These are phyloP conservation scores for Fistulinella cinereoalba DNA, from an alignment of 1,284 basidiomycete genomes.

Conservation along the genomic window DNA sequence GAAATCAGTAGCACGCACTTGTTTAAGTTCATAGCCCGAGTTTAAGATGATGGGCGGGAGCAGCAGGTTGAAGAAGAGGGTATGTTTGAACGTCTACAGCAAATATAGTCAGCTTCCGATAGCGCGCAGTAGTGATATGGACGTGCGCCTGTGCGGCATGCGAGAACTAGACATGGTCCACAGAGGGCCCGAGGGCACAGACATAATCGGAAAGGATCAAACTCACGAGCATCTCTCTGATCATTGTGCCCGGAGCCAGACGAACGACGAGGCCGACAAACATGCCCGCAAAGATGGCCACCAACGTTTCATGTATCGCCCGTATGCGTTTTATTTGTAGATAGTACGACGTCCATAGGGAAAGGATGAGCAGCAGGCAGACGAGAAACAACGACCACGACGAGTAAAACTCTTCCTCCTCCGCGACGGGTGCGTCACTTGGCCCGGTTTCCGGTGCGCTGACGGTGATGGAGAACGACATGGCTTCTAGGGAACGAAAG, in stretches of 20 bases:
- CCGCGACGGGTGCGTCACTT: conserved; percentile 42
- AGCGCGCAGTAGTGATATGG: too few relatives aligned
- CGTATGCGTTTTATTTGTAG: conserved; percentile 96
- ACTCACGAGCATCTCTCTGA: conserved; percentile 95
- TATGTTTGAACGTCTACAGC: conserved; percentile 88
- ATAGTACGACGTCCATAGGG: conserved; percentile 96
- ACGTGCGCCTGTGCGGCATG: too few relatives aligned
- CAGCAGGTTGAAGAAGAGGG: conserved; percentile 96
- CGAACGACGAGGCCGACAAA: conserved; percentile 90
- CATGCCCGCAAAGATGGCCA: conserved; percentile 96
- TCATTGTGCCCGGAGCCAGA: conserved; percentile 89
- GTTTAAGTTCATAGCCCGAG: conserved; percentile 96
- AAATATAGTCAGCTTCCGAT: conserved; percentile 11
- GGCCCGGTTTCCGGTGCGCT: conserved; percentile 19
- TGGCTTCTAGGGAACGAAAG: conserved; percentile 2
- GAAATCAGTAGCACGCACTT: conserved; percentile 50
- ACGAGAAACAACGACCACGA: conserved; percentile 95
- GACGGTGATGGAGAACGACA: conserved; percentile 29
- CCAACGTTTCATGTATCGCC: conserved; percentile 94
- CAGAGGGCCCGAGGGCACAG: too few relatives aligned
- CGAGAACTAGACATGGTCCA: too few relatives aligned
- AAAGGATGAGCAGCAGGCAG: conserved; percentile 89
- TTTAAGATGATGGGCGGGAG: conserved; percentile 98
- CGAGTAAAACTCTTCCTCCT: conserved; percentile 88
- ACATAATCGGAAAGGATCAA: too few relatives aligned